Evolutionary conservation across 169 alveolate species (phyloP).

Genomic region (Cryptosporidium bovis): DNA sequence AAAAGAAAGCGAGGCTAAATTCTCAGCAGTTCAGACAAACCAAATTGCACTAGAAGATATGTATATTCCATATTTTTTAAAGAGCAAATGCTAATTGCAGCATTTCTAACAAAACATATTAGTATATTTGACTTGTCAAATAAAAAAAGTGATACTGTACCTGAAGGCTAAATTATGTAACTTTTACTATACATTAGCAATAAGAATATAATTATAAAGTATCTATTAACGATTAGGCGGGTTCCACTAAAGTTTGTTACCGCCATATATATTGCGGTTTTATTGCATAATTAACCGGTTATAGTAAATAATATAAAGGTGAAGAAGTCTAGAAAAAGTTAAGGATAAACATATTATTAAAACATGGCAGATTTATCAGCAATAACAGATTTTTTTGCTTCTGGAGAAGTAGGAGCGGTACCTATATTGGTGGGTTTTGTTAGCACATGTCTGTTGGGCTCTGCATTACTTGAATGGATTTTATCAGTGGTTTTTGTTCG

Average conservation of each 20-base stretch:
- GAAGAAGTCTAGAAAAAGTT: not conserved
- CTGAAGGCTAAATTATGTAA: not conserved
- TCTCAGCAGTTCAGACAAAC: too few species aligned
- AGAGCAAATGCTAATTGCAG: too few species aligned
- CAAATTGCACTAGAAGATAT: too few species aligned
- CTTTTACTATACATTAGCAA: not conserved
- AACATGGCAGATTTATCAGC: slow-evolving; percentile 30
- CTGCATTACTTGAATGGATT: slow-evolving; percentile 71
- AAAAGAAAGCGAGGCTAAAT: too few species aligned
- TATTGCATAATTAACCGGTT: slow-evolving; percentile 5
- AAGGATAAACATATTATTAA: not conserved
- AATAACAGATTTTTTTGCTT: slow-evolving; percentile 1
- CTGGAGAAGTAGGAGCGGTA: slow-evolving; percentile 63
- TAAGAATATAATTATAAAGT: not conserved
- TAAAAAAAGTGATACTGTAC: not conserved
- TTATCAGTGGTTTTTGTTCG: slow-evolving; percentile 71
- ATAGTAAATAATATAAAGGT: not conserved
- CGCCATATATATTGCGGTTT: slow-evolving; percentile 54
- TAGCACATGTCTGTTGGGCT: slow-evolving; percentile 66
- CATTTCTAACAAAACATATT: not conserved
- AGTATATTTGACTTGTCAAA: not conserved
- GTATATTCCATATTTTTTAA: too few species aligned
- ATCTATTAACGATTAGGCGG: slow-evolving; percentile 2
- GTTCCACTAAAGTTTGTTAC: not conserved
- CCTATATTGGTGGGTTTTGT: slow-evolving; percentile 74